These are phyloP conservation scores for Neurospora tetraspora DNA, from an alignment of 495 filamentous ascomycete genomes.

Conservation along the genomic window DNA sequence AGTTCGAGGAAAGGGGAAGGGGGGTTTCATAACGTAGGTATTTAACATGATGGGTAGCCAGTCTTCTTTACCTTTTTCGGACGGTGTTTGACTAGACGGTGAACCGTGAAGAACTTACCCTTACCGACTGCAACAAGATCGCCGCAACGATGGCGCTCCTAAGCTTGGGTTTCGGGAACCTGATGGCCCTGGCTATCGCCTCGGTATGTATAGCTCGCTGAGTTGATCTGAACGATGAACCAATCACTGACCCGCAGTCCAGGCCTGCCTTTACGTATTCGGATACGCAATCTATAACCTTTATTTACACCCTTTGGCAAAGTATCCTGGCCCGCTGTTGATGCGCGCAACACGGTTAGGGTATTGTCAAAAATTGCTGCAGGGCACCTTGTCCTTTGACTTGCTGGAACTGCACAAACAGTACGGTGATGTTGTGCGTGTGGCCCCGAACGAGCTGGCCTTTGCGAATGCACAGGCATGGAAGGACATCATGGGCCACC, in stretches of 20 bases:
- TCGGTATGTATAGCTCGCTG: neutral
- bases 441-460: slow-evolving; percentile 43
- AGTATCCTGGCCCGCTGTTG: slow-evolving; percentile 39
- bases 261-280: slow-evolving; percentile 3
- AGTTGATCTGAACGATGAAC: neutral
- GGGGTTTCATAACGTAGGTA: neutral
- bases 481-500: slow-evolving; percentile 46
- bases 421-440: slow-evolving; percentile 46
- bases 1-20: neutral
- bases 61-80: neutral
- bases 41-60: neutral
- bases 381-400: slow-evolving; percentile 30
- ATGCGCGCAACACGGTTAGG: slow-evolving; percentile 30
- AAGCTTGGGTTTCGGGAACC: neutral
- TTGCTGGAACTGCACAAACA: slow-evolving; percentile 34
- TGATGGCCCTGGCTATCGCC: neutral
- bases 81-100: neutral
- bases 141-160: slow-evolving; percentile 6
- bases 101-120: neutral
- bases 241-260: neutral
- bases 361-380: slow-evolving; percentile 15
- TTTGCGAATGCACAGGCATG: slow-evolving; percentile 41
- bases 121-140: neutral
- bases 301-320: slow-evolving; percentile 40
- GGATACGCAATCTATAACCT: slow-evolving; percentile 32